Evolutionary conservation across 2,329 filamentous ascomycete genomes (phyloP).

Genomic region (Penicillium sclerotiorum): DNA sequence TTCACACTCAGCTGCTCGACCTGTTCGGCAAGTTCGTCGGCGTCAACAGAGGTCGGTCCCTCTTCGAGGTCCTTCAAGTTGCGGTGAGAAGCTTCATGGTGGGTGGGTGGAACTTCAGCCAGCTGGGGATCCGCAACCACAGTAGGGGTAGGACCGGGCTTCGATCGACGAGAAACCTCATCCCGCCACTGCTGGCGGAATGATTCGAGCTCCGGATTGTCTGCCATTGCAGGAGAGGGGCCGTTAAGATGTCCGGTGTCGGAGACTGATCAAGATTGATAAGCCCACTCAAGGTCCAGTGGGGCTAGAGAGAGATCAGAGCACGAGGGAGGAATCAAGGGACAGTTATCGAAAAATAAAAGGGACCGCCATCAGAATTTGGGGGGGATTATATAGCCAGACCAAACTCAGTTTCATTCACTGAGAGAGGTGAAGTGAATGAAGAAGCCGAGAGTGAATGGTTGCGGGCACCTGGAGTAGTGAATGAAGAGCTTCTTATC

Average conservation of each 20-base stretch:
- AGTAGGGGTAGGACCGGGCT: conserved; percentile 19
- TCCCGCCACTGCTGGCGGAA: conserved; percentile 86
- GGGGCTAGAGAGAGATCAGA: background rate
- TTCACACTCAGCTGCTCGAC: conserved; percentile 39
- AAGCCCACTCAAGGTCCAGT: conserved; percentile 23
- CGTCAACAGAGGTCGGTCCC: conserved; percentile 26
- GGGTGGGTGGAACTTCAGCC: conserved; percentile 41
- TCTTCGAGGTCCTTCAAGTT: conserved; percentile 45
- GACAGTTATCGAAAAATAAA: conserved; percentile 5
- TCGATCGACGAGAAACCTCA: conserved; percentile 65
- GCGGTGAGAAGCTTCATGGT: conserved; percentile 40
- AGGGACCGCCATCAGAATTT: conserved; percentile 9
- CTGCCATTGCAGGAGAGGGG: conserved; percentile 36
- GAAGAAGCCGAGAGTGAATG: too few species aligned
- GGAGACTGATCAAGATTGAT: conserved; percentile 29
- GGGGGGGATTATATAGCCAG: too few species aligned
- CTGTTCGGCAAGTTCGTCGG: conserved; percentile 38
- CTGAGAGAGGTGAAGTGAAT: too few species aligned
- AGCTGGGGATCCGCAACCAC: conserved; percentile 23
- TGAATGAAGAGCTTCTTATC: too few species aligned
- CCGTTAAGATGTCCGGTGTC: conserved; percentile 26
- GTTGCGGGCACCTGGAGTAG: too few species aligned
- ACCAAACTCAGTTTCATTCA: too few species aligned
- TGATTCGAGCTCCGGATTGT: conserved; percentile 74
- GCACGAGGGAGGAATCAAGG: background rate